Base-by-base conservation (phyloP, 106 monocot species). In the Dioscorea zingiberensis region DNA sequence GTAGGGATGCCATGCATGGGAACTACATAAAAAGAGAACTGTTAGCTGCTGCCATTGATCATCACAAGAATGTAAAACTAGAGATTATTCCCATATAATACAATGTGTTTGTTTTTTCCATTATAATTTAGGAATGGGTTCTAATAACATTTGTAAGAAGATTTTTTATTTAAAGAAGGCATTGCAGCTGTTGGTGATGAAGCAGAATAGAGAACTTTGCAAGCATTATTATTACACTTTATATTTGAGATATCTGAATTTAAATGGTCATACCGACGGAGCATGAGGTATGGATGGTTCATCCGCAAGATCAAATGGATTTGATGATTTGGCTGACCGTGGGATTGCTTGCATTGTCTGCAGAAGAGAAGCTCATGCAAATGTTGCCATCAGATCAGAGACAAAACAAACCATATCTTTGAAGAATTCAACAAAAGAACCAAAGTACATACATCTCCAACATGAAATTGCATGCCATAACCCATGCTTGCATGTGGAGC, bases 391-490 rank as follows among this genome's bases (percentile, higher is more conserved):
- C 10, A 38, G 10, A 38, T 8, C 6, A 38, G 38, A 10, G 10
- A 38, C 38, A 47, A 69, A 53, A 5, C 48, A 13, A 44, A 51
- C 4, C 0, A 51, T 13, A 51, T 19, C 1, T 19, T 9, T 51
- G 24, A 24, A 21, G 7, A 56, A 58, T 21, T 12, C 44, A 73
- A 47, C 29, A 51, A n/a, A 12, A 48, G 57, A 58, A 18, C 7
- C 32, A 30, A 11, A n/a, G 12, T 56, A 54, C 53, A 32, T 68
- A 86, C 86, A 74, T 69, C 64, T 82, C 68, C 60, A 58, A 69
- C 25, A 67, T 77, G 86, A 80, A 86, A 94, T 60, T 87, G 89
- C 86, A 94, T 84, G 76, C 68, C 81, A 75, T 84, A 89, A 13
- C 76, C 88, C 73, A 79, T 79, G 44, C 69, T 78, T 67, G 55